Evolutionary conservation across 371 early-diverging fungal genomes (phyloP), one percentile per base, ranked within the genome.

Genomic region (Parasitella parasitica): DNA sequence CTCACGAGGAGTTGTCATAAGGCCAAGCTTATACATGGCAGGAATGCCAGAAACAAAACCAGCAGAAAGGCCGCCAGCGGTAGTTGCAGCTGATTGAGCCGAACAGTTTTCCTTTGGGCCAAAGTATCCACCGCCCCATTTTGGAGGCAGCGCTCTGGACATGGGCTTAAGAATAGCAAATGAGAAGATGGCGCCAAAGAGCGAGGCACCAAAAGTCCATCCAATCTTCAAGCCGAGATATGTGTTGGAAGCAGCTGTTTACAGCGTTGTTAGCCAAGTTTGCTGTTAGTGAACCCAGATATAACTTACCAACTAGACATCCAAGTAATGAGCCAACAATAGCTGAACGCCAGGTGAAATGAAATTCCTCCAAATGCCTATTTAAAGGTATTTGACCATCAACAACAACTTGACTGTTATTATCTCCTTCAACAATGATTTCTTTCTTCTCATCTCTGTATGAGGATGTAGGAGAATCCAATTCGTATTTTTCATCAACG

Each of bases 181-280:
- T 20, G 87, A 86, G 49, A 89, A 79, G 48, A 89, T 87, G 62
- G 89, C 82, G 26, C 88, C 90, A 66, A 89, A 86, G 8, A 90
- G 70, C 6, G 87, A 82, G 7, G 89, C 90, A 59, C 88, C 88
- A 68, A 91, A 91, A 7, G 86, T 80, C 84, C 88, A 88, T 18
- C 90, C 89, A 39, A 86, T 81, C 63, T 85, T 89, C 18, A 91
- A 70, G 58, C 91, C 91, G 24, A 89, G 81, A 60, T 89, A 91
- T 61, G 86, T 76, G 68, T 91, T 91, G 51, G 86, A 86, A 24
- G 91, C 91, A 50, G 85, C 84, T 75, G 85, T 75, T 39, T 9
- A 9, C 18, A 54, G 15, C 1, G 18, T 24, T 1, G 22, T 9
- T 18, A 43, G n/a, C n/a, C 0, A 38, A 13, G 16, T 16, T n/a